Percentiles rank a stretch among this genome's conserved stretches.
Conservation (phyloP, 2,329 filamentous ascomycete species). For the Monilinia fructicola region DNA sequence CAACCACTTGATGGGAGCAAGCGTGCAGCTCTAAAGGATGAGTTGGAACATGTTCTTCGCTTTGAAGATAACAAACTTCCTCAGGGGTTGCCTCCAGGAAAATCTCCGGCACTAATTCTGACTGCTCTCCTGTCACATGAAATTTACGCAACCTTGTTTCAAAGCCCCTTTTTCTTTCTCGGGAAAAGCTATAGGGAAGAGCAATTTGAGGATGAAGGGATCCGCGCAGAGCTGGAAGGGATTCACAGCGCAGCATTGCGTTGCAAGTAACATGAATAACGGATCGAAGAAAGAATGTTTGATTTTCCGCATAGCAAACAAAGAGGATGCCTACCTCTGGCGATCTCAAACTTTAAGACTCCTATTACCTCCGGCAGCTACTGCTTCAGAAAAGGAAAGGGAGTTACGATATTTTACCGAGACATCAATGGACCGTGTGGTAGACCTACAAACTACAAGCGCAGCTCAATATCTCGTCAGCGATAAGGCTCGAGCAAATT, state of each 20-base stretch:
- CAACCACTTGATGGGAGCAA: background rate
- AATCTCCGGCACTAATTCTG: slow-evolving; percentile 26
- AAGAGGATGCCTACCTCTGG: slow-evolving; percentile 30
- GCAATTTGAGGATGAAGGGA: background rate
- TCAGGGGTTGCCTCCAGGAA: slow-evolving; percentile 13
- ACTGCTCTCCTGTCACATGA: slow-evolving; percentile 28
- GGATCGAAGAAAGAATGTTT: background rate
- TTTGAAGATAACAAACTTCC: slow-evolving; percentile 23
- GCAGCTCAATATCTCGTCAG: slow-evolving; percentile 24
- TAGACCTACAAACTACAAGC: slow-evolving; percentile 21
- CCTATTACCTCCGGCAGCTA: slow-evolving; percentile 22
- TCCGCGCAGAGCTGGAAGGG: background rate
- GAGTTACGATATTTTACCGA: slow-evolving; percentile 9
- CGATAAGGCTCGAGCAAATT: background rate
- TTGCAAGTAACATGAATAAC: background rate
- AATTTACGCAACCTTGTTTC: slow-evolving; percentile 25
- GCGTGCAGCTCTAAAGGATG: background rate
- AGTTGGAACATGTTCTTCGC: slow-evolving; percentile 8
- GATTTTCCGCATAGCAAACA: slow-evolving; percentile 22
- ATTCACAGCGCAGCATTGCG: background rate
- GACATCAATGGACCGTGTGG: slow-evolving; percentile 1
- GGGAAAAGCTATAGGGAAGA: background rate
- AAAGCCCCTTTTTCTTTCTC: slow-evolving; percentile 27
- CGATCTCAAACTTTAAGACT: slow-evolving; percentile 30
- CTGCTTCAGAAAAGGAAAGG: slow-evolving; percentile 17